Evolutionary conservation across 352 stramenopile species (phyloP), one percentile per base, ranked within the genome.

Genomic region (Phytophthora ramorum): DNA sequence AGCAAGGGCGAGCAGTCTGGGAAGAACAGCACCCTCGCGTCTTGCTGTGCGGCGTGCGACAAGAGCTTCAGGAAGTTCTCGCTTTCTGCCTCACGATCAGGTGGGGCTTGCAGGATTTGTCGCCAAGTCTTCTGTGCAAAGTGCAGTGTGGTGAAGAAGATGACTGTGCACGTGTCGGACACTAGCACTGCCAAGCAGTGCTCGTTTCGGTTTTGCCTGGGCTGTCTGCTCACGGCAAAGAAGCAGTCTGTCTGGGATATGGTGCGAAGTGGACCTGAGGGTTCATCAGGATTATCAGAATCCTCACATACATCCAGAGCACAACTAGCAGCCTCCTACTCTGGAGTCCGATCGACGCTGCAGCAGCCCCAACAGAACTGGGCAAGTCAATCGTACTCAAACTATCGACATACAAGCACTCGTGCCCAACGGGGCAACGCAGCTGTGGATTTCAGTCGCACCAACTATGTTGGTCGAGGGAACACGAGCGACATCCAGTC

Each of bases 131-230:
- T 88, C 7, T 91, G 79, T 63, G 17, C 46, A 14, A 79, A 79
- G 43, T 91, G 82, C 64, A 78, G 67, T 19, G 78, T 91, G 17
- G 32, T 71, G 24, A 89, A 89, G 57, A 83, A 83, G 14, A 73
- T 89, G 37, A 78, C 76, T 7, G 56, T 90, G 35, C 66, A 90
- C 43, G 63, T 88, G 19, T 67, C 68, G 9, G 44, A 59, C 10
- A 69, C 76, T 20, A 62, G 53, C 0, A 63, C 64, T 9, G 60
- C 78, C 17, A 58, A 69, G 28, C 75, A 86, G 16, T 68, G 67
- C 7, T 37, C 71, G 45, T 53, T 89, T 30, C 60, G 62, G 2
- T 90, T 89, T 64, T 90, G 79, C 28, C 38, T 85, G 22, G 51
- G 47, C 8, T 90, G 81, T 56, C 44, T 89, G 9, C 45, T 87